phyloP scores from a whole-genome alignment of 495 filamentous ascomycete species.

The Articulospora tetracladia region DNA sequence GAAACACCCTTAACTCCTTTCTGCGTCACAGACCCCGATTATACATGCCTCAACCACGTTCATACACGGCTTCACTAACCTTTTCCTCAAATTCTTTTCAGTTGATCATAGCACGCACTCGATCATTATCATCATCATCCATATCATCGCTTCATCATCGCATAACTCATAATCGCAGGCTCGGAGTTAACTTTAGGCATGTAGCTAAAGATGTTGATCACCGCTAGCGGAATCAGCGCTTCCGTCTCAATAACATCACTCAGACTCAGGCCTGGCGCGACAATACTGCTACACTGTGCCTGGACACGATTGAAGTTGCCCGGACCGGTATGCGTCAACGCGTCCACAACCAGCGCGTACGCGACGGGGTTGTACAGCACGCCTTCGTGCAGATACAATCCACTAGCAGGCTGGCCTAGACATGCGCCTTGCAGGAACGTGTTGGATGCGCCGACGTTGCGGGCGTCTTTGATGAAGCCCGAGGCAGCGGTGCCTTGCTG shows the following conservation, averaged over 20 bases:
- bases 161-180: conserved; percentile 9
- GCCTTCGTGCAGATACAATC: conserved; percentile 41
- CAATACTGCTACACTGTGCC: conserved; percentile 27
- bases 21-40: background rate
- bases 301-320: conserved; percentile 28
- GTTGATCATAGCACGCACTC: no score
- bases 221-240: conserved; percentile 15
- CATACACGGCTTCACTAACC: no score
- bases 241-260: conserved; percentile 36
- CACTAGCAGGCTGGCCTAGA: conserved; percentile 30
- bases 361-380: conserved; percentile 40
- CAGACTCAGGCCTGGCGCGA: conserved; percentile 31
- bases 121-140: background rate
- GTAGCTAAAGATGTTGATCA: conserved; percentile 8
- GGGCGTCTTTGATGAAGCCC: conserved; percentile 32
- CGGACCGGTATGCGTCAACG: conserved; percentile 37
- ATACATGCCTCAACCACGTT: background rate
- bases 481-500: conserved; percentile 39
- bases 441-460: conserved; percentile 40
- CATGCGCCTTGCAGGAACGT: conserved; percentile 40
- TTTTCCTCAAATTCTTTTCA: no score
- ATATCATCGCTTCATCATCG: background rate
- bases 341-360: conserved; percentile 40
- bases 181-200: background rate
- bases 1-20: background rate